Percentiles rank a stretch among this genome's conserved stretches.
Evolutionary conservation across 2,329 filamentous ascomycete species (phyloP).

Genomic region (Fusarium odoratissimum): DNA sequence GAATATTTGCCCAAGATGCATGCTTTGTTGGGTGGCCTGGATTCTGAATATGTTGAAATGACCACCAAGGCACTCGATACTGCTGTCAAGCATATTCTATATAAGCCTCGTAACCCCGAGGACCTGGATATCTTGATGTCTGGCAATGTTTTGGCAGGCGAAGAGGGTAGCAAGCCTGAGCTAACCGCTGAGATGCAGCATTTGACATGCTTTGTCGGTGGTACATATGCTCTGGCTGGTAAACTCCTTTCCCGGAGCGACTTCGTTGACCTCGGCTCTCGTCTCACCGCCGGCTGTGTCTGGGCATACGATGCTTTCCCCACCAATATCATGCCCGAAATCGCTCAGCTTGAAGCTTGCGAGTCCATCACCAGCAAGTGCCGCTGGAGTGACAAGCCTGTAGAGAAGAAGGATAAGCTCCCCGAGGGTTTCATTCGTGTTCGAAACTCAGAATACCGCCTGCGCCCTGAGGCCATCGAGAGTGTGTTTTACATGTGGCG

Average conservation of each 20-base stretch:
- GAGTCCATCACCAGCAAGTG: conserved; percentile 51
- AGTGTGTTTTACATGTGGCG: conserved; percentile 64
- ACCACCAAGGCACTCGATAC: conserved; percentile 72
- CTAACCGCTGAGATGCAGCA: conserved; percentile 62
- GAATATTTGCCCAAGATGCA: conserved; percentile 72
- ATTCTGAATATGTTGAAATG: conserved; percentile 72
- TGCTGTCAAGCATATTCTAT: conserved; percentile 72
- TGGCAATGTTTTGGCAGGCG: conserved; percentile 53
- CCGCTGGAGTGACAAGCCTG: conserved; percentile 47
- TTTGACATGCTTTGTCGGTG: conserved; percentile 76
- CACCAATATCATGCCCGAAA: conserved; percentile 67
- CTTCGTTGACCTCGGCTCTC: conserved; percentile 59
- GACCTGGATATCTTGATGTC: conserved; percentile 71
- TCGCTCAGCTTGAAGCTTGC: conserved; percentile 54
- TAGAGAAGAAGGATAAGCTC: conserved; percentile 41
- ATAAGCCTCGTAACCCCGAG: conserved; percentile 72
- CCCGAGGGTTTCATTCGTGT: conserved; percentile 69
- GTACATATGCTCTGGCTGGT: conserved; percentile 75
- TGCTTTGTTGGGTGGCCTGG: conserved; percentile 72
- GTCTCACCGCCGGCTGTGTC: conserved; percentile 64
- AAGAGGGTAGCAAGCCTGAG: conserved; percentile 41
- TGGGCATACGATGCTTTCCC: conserved; percentile 65
- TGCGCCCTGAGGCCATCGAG: conserved; percentile 65
- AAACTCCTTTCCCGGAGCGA: conserved; percentile 65
- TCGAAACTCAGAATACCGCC: conserved; percentile 56